Conservation (phyloP, 768 basidiomycete species). For the Boletus sensibilis region DNA sequence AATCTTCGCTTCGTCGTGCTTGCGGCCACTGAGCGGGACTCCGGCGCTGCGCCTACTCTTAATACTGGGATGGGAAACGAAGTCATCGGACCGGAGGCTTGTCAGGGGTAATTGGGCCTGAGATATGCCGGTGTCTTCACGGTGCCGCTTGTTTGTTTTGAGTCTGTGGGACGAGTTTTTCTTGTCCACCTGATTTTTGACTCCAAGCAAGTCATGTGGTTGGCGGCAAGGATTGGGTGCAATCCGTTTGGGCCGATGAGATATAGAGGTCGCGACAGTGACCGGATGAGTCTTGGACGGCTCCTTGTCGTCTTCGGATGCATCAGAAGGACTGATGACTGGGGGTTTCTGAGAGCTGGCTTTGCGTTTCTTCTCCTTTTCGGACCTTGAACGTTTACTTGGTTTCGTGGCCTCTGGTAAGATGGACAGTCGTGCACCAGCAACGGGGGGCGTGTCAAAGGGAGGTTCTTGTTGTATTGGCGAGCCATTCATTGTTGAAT, state of each 20-base stretch:
- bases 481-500: neutral
- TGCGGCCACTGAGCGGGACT: neutral
- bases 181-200: neutral
- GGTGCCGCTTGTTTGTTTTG: neutral
- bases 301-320: slow-evolving; percentile 23
- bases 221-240: slow-evolving; percentile 4
- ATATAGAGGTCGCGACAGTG: neutral
- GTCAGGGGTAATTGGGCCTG: neutral
- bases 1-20: neutral
- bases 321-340: slow-evolving; percentile 17
- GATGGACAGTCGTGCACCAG: neutral
- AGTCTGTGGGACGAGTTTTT: neutral
- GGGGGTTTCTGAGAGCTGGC: slow-evolving; percentile 21
- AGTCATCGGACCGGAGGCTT: neutral
- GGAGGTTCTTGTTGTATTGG: neutral
- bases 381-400: neutral
- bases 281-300: neutral
- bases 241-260: slow-evolving; percentile 14
- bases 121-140: neutral
- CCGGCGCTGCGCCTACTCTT: neutral
- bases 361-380: slow-evolving; percentile 24
- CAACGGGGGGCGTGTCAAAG: neutral
- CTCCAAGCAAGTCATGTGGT: neutral
- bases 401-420: neutral
- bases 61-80: neutral